Evolutionary conservation across 2,329 filamentous ascomycete genomes (phyloP), one percentile per base, ranked within the genome.

Genomic region (Fusarium humuli): DNA sequence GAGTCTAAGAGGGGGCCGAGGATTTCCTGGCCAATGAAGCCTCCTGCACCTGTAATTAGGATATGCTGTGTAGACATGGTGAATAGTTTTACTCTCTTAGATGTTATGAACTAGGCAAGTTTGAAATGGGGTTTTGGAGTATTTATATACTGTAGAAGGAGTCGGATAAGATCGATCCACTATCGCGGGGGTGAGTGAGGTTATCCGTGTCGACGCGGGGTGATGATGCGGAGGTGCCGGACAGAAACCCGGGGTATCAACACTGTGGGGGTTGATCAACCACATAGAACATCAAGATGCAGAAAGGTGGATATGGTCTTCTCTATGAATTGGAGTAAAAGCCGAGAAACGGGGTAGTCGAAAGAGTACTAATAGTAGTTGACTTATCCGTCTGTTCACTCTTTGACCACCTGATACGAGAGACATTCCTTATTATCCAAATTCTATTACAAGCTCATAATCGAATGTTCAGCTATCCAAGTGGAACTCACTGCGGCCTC

Each of bases 11-110:
- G 83, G 37, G 87, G 84, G 53, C 82, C 81, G 5, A 87, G 84
- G 25, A 91, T 83, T 46, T 87, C 83, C 76, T 90, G 88, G 74
- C 89, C 88, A 61, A 91, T 86, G 76, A 91, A 91, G 63, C 89
- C 89, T 46, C 86, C 86, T 10, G 84, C 88, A 7, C 89, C 89
- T 12, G 89, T 91, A 72, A 91, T 89, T 75, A 91, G 84, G 42
- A 91, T 83, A 29, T 75, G 70, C 4, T 69, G 60, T 12, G 46
- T 37, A 23, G 60, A 29, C 72, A 74, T 74, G 58, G 27, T 69
- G 37, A 12, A 54, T 13, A 7, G n/a, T 34, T n/a, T 30, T 3
- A 1, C 16, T 30, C 46, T 58, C 54, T 49, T 62, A 32, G 53
- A 37, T 60, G 48, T 29, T 27, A 14, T 30, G 47, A 30, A 27